Base-by-base conservation (phyloP, 805 yeast species). In the Ascoidea asiatica region DNA sequence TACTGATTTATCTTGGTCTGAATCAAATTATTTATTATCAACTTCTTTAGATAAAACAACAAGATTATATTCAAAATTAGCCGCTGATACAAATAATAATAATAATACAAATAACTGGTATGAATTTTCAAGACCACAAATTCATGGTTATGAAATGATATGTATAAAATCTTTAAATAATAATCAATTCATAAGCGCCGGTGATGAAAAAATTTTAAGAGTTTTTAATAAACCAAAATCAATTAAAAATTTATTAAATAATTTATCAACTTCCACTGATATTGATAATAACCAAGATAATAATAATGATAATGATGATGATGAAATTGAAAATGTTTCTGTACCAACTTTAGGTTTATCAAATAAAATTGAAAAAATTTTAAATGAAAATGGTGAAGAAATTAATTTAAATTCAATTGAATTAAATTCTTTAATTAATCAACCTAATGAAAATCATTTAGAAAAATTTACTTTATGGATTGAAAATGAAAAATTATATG, bases 71-170 rank as follows among this genome's bases (percentile, higher is more conserved):
- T 79, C 95, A 0, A 46, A 53, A 11, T 48, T 52, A 5, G 47
- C 48, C 11, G 62, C 60, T 48, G 67, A 63, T 2, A 46, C 56
- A 19, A 46, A 44, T 17, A 60, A 69, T 41, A 46, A 51, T 0
- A 42, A 40, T 1, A 47, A 51, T 5, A 67, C 79, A 1, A n/a
- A n/a, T n/a, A n/a, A n/a, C n/a, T 88, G 96, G 95, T 81, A 81
- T 57, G 99, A 92, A 60, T 81, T 92, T 60, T 86, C 96, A 1
- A 74, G 99, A 53, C 97, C 98, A 0, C 99, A 92, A 61, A 92
- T 92, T 50, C 99, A 92, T 60, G 99, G 99, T 6, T 92, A 87
- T 58, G 97, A 92, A 57, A 88, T 92, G 97, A 71, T 85, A 37
- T 79, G 95, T 52, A 67, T 84, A 5, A 75, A 79, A 37, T 69